Evolutionary conservation across 768 basidiomycete species (phyloP).

Genomic region (Lentinula lateritia): DNA sequence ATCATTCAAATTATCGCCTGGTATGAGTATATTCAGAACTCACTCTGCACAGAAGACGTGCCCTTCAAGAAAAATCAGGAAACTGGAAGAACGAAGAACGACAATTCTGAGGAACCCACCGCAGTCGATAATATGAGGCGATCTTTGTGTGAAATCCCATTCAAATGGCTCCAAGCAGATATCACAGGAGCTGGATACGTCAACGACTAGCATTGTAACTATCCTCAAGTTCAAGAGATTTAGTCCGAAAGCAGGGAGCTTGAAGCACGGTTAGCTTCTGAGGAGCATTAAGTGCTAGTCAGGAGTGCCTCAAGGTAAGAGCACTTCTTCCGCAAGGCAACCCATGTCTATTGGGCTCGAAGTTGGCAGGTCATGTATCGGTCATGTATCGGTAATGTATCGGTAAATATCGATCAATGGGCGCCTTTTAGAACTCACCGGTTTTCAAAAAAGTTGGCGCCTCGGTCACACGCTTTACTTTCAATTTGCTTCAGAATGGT

Average conservation of each 20-base stretch:
- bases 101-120: neutral
- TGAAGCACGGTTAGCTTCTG: neutral
- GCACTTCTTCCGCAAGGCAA: neutral
- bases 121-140: constrained; percentile 4
- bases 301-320: neutral
- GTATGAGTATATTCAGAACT: neutral
- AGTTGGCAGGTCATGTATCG: neutral
- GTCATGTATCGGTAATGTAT: too few species aligned
- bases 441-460: too few species aligned
- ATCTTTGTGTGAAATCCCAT: neutral
- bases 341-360: neutral
- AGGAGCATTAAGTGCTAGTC: neutral
- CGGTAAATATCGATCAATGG: too few species aligned
- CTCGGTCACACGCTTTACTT: too few species aligned
- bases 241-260: neutral
- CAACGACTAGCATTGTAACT: constrained; percentile 2
- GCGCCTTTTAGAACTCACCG: too few species aligned
- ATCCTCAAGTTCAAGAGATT: neutral
- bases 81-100: neutral
- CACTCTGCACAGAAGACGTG: constrained; percentile 4
- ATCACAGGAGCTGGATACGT: constrained; percentile 3
- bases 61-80: neutral
- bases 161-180: constrained; percentile 4
- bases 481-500: too few species aligned
- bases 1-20: too few species aligned